A percentile compares a stretch with the other conserved stretches of the same genome.
These are phyloP conservation scores for Eutreptiella sp. DNA, from an alignment of 208 protist genomes.

Conservation along the genomic window DNA sequence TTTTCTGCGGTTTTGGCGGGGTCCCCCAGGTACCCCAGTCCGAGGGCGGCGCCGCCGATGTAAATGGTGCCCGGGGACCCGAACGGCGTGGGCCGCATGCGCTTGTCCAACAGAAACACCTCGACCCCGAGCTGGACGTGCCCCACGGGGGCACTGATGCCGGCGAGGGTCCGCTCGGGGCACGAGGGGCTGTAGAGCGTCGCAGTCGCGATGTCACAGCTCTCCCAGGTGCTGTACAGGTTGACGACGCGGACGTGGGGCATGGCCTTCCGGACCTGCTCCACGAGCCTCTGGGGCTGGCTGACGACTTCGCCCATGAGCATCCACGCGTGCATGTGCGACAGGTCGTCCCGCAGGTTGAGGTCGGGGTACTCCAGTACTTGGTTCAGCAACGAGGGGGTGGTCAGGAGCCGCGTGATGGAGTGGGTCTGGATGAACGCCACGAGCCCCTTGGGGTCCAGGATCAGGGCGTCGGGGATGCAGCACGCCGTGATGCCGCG, in stretches of 20 bases:
- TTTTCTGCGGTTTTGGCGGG: constrained; percentile 5
- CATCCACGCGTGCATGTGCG: constrained; percentile 9
- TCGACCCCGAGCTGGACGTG: constrained; percentile 6
- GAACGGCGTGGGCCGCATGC: not conserved
- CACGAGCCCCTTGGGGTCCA: constrained; percentile 5
- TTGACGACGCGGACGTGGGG: constrained; percentile 22
- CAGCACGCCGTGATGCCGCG: not conserved
- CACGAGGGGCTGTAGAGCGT: not conserved
- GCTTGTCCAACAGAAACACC: constrained; percentile 9
- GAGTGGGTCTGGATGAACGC: not conserved
- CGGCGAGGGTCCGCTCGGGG: not conserved
- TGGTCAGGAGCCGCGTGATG: constrained; percentile 23
- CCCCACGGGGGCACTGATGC: not conserved
- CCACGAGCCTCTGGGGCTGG: not conserved
- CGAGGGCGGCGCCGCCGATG: not conserved
- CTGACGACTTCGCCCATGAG: constrained; percentile 24
- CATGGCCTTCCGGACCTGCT: not conserved
- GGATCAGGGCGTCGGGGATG: constrained; percentile 20
- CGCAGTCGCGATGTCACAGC: constrained; percentile 7
- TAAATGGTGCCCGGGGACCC: constrained; percentile 14
- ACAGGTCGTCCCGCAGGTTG: not conserved
- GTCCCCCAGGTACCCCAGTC: constrained; percentile 1
- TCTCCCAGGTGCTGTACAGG: constrained; percentile 29
- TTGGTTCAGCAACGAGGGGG: constrained; percentile 21
- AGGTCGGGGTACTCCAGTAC: not conserved